Evolutionary conservation across 148 eudicot species (phyloP).

Genomic region (Talinum fruticosum): DNA sequence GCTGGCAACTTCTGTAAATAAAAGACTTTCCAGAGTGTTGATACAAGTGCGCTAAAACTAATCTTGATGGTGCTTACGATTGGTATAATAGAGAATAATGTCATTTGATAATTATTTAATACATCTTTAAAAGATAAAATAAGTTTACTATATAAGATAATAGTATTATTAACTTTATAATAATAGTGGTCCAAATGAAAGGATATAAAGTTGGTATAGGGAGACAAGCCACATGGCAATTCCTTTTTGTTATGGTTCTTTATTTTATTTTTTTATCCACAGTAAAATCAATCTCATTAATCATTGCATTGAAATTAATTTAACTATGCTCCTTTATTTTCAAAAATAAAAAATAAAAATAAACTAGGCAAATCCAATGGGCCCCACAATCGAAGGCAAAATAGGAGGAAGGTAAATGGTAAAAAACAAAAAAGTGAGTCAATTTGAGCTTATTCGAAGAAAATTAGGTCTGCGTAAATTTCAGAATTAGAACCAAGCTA

Average conservation of each 20-base stretch:
- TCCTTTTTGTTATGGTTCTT: neutral
- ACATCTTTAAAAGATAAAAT: neutral
- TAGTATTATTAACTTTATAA: neutral
- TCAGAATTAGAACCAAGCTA: too few relatives aligned
- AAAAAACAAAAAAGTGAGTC: too few relatives aligned
- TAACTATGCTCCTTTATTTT: too few relatives aligned
- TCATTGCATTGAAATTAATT: neutral
- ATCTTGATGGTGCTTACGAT: neutral
- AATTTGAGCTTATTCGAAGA: too few relatives aligned
- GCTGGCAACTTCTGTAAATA: neutral
- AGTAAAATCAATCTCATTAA: neutral
- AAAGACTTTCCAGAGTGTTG: conserved; percentile 1
- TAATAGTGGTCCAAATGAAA: neutral
- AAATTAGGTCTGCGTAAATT: too few relatives aligned
- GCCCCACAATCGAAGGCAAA: neutral
- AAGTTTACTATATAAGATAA: neutral
- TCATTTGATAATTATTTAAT: neutral
- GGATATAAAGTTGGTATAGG: neutral
- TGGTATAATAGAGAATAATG: neutral
- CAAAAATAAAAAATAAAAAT: too few relatives aligned
- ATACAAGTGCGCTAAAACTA: neutral
- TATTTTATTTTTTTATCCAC: neutral
- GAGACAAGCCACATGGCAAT: conserved; percentile 12
- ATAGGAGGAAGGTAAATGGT: too few relatives aligned
- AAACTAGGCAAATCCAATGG: conserved; percentile 1